phyloP scores from a whole-genome alignment of 169 alveolate species.

The Theileria parva region DNA sequence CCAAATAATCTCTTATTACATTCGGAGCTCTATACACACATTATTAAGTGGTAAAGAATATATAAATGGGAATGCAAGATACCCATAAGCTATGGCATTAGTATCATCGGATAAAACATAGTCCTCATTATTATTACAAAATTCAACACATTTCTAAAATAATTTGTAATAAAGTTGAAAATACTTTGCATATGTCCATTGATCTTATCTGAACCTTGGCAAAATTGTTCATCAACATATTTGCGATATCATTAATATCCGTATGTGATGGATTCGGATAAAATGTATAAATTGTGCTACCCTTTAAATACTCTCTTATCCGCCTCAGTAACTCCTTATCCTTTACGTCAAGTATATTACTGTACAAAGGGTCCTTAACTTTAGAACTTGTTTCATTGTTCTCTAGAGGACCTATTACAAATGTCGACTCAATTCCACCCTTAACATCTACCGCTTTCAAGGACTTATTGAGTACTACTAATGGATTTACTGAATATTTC shows the following conservation, averaged over 20 bases:
- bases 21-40: conserved; percentile 54
- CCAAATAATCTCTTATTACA: conserved; percentile 57
- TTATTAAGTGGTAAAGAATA: neutral
- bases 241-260: conserved; percentile 38
- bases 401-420: conserved; percentile 55
- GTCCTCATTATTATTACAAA: conserved; percentile 27
- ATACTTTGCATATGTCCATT: conserved; percentile 28
- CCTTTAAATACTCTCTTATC: conserved; percentile 29
- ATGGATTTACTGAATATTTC: conserved; percentile 52
- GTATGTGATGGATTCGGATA: conserved; percentile 42
- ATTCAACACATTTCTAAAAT: conserved; percentile 55
- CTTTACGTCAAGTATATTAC: conserved; percentile 32
- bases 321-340: conserved; percentile 21
- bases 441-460: conserved; percentile 24
- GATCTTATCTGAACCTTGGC: conserved; percentile 50
- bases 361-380: neutral
- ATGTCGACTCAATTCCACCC: conserved; percentile 47
- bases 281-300: conserved; percentile 13
- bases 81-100: conserved; percentile 59
- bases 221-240: conserved; percentile 32
- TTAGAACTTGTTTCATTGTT: conserved; percentile 15
- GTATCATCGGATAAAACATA: conserved; percentile 62
- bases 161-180: neutral
- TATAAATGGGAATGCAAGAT: neutral
- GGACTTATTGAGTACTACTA: conserved; percentile 26